Evolutionary conservation across 2,329 filamentous ascomycete genomes (phyloP), one percentile per base, ranked within the genome.

Genomic region (Aureobasidium sp.): DNA sequence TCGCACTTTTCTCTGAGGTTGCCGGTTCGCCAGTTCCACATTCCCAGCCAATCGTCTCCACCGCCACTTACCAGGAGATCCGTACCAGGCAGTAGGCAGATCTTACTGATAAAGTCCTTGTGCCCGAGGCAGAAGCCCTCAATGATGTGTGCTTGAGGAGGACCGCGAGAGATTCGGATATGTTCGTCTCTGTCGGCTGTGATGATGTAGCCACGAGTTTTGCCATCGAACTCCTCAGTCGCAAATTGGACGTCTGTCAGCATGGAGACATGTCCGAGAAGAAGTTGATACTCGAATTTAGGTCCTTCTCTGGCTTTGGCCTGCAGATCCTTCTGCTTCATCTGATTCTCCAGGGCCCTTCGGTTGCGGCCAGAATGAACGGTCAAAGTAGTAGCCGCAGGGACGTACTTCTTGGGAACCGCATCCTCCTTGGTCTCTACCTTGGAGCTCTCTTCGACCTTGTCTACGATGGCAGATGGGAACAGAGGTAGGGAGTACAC

Each of bases 251-350:
- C 73, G 69, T 90, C 87, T 1, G 92, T 97, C 54, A 99, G 83
- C 84, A 97, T 89, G 0, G 93, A 97, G 15, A 99, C 94, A 75
- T 99, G 94, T 14, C 94, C 94, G 0, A 99, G 84, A 8, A 97
- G 79, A 0, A 96, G 79, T 40, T 86, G 83, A 67, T 91, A 84
- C 68, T 91, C 87, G 71, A 96, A 96, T 50, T 74, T 73, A 2
- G 72, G 67, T 2, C 78, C 74, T 17, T 78, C 77, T 60, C 79
- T 79, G 37, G 66, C 63, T 64, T 81, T 78, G n/a, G 71, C 66
- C 68, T 75, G 62, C 67, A 73, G 64, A 67, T 73, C 58, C 67
- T 76, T 73, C 66, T 73, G 74, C 65, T 78, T 79, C 62, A 80
- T 73, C 67, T 87, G 84, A 59, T 83, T 78, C 67, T 82, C 79